Evolutionary conservation across 1,139 yeast genomes (phyloP), one percentile per base, ranked within the genome.

Genomic region (Protomyces arabidopsidicola): DNA sequence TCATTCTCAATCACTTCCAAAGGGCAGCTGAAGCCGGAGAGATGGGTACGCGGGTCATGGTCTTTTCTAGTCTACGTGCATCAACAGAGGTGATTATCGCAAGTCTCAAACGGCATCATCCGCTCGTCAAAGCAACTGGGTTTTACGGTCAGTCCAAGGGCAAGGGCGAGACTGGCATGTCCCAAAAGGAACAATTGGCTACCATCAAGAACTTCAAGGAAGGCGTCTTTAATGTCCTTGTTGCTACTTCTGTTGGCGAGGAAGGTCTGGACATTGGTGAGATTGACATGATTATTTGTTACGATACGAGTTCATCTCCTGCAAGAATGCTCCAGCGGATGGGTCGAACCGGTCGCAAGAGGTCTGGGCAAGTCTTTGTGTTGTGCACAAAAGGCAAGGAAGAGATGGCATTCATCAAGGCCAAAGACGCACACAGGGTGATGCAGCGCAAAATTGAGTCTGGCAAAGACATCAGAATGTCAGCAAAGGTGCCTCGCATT

Each of bases 221-320:
- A 0, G 97, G 96, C 5, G 77, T 75, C 0, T 83, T 82, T 71
- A 95, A 93, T 72, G 84, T 89, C 6, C 77, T 95, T 35, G 96
- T 95, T 2, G 97, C 98, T 5, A 95, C 99, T 0, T 90, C 97
- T 0, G 93, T 95, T 72, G 99, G 98, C 54, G 99, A 95, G 74
- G 99, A 95, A 78, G 99, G 99, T 60, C 80, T 95, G 67, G 98
- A 95, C 78, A 95, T 95, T 69, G 98, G 98, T 38, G 98, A 95
- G 72, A 98, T 95, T 60, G 98, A 95, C 73, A 74, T 93, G 70
- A 93, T 95, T 69, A 81, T 93, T 4, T 90, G 97, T 71, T 93
- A 86, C 74, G 98, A 95, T 71, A 89, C 96, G 0, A 90, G 97
- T 0, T 81, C 90, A 39, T 89, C 97, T 56, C 98, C 98, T 0